These are phyloP conservation scores for Naganishia randhawae DNA, from an alignment of 768 basidiomycete species.

Conservation along the genomic window DNA sequence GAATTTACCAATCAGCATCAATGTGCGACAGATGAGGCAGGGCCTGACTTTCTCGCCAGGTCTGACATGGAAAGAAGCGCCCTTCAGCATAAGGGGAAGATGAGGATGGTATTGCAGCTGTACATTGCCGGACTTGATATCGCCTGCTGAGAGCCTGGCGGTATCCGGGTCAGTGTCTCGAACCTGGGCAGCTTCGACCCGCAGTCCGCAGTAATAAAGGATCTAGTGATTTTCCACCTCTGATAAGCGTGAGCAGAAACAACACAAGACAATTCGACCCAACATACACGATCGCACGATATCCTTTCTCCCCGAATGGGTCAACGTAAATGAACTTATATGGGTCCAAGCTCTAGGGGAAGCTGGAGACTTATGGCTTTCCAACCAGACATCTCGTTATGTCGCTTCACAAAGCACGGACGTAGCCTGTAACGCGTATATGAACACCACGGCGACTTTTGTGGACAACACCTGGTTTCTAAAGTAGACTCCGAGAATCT, in stretches of 20 bases:
- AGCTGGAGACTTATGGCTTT: background rate
- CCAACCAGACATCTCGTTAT: background rate
- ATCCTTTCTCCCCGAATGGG: constrained; percentile 58
- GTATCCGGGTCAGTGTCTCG: constrained; percentile 56
- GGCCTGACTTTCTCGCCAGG: constrained; percentile 67
- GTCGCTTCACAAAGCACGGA: constrained; percentile 30
- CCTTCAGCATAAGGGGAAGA: constrained; percentile 73
- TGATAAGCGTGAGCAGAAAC: constrained; percentile 63
- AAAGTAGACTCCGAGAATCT: constrained; percentile 65
- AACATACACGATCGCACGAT: constrained; percentile 64
- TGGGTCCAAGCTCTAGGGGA: background rate
- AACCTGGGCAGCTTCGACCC: constrained; percentile 63
- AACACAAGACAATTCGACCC: constrained; percentile 55
- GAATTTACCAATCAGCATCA: too few species aligned
- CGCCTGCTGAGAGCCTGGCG: constrained; percentile 71
- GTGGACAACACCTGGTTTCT: constrained; percentile 59
- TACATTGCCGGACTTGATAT: constrained; percentile 69
- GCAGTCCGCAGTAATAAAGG: constrained; percentile 70
- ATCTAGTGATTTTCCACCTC: constrained; percentile 85
- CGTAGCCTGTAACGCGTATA: constrained; percentile 53
- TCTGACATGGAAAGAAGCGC: constrained; percentile 66
- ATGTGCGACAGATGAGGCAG: too few species aligned
- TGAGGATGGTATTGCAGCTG: constrained; percentile 66
- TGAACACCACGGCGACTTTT: constrained; percentile 63
- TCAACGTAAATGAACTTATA: background rate